Evolutionary conservation across 192 early-diverging fungal species (phyloP).

Genomic region (Umbelopsis ramanniana): DNA sequence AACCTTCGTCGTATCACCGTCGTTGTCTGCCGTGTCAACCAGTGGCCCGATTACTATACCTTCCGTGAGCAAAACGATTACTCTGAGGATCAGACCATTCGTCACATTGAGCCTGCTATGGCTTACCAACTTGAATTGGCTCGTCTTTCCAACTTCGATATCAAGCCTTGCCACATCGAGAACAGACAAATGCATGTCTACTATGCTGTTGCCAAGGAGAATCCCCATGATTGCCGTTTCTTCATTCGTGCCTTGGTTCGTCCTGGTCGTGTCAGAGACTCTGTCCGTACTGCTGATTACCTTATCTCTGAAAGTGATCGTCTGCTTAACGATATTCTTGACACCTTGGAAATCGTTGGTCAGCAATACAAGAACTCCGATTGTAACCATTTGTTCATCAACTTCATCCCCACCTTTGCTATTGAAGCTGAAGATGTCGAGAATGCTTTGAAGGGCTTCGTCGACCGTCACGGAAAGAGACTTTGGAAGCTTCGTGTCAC

Average conservation of each 20-base stretch:
- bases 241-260: constrained; percentile 97
- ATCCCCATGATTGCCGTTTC: constrained; percentile 93
- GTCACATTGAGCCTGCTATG: constrained; percentile 98
- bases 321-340: constrained; percentile 91
- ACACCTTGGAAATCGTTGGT: constrained; percentile 93
- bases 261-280: constrained; percentile 81
- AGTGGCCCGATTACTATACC: constrained; percentile 93
- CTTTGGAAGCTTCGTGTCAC: constrained; percentile 95
- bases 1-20: constrained; percentile 90
- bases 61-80: constrained; percentile 90
- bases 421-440: constrained; percentile 86
- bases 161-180: constrained; percentile 93
- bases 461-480: constrained; percentile 92
- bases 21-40: constrained; percentile 80
- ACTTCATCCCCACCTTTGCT: constrained; percentile 96
- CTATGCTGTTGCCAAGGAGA: constrained; percentile 93
- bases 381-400: constrained; percentile 99
- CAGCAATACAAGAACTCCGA: constrained; percentile 93
- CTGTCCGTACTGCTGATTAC: constrained; percentile 90
- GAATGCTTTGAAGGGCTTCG: constrained; percentile 82
- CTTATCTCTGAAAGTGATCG: constrained; percentile 94
- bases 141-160: constrained; percentile 91
- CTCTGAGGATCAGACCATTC: constrained; percentile 91
- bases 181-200: constrained; percentile 97
- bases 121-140: constrained; percentile 96